Conservation (phyloP, 345 rosid genomes). For the Eucalyptus marginata region DNA sequence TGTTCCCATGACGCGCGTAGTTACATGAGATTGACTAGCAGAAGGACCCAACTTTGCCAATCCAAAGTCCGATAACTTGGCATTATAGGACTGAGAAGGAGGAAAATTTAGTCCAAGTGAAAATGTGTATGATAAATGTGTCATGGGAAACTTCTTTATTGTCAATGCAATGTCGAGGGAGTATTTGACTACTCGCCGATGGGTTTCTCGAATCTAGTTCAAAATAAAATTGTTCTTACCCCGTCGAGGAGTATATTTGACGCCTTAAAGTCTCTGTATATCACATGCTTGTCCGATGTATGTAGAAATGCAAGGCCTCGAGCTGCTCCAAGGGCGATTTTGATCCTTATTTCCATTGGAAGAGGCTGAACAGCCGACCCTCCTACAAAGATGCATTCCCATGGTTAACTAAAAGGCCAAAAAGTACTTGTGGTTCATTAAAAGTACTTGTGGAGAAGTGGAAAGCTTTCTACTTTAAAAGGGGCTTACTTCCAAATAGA, state of each 20-base stretch:
- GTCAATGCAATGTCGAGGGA: background rate
- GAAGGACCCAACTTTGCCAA: constrained; percentile 95
- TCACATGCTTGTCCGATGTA: constrained; percentile 77
- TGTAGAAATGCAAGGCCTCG: constrained; percentile 81
- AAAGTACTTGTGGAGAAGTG: no score
- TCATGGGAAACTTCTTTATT: background rate
- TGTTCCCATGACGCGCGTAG: constrained; percentile 95
- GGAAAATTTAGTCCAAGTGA: background rate
- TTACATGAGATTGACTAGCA: constrained; percentile 88
- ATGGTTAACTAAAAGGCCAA: background rate
- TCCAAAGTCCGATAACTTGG: constrained; percentile 94
- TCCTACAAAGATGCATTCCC: constrained; percentile 20
- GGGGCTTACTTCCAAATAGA: constrained; percentile 79
- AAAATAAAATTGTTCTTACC: constrained; percentile 17
- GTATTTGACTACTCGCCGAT: background rate
- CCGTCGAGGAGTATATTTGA: constrained; percentile 92
- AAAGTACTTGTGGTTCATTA: background rate
- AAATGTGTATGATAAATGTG: background rate
- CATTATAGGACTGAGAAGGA: constrained; percentile 49
- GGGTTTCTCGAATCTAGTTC: background rate
- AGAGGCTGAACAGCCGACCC: constrained; percentile 83
- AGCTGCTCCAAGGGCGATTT: constrained; percentile 84
- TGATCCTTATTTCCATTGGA: constrained; percentile 73
- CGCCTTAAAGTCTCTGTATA: constrained; percentile 94
- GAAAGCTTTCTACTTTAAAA: background rate